Conservation (phyloP, 106 monocot genomes). For the Phalaenopsis equestris region DNA sequence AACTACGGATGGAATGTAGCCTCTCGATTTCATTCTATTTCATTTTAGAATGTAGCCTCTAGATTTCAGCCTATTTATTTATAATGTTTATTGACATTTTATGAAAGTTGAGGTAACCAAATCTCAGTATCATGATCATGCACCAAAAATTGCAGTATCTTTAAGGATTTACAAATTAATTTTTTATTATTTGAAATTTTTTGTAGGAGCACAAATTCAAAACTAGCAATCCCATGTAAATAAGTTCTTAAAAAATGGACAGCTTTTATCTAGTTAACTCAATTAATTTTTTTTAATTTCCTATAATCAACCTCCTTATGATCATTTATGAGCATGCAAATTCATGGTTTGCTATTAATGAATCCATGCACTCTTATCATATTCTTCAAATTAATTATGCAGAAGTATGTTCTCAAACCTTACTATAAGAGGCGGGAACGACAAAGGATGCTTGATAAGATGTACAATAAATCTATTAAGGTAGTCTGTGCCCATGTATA, state of each 20-base stretch:
- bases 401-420: conserved; percentile 76
- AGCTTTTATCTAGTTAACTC: background rate
- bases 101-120: background rate
- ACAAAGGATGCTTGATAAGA: conserved; percentile 55
- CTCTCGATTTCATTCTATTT: background rate
- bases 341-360: background rate
- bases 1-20: background rate
- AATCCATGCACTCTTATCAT: background rate
- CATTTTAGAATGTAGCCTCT: background rate
- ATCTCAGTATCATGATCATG: background rate
- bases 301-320: background rate
- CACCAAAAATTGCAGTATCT: background rate
- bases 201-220: background rate
- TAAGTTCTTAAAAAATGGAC: background rate
- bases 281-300: background rate
- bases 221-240: background rate
- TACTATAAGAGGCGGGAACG: conserved; percentile 55
- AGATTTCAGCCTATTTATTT: background rate
- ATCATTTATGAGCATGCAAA: background rate
- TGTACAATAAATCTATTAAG: conserved; percentile 46
- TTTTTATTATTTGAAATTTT: background rate
- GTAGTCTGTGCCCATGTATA: conserved; percentile 18
- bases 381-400: conserved; percentile 13
- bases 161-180: background rate
- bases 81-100: background rate